Conservation (phyloP, 345 rosid species). For the Bretschneidera sinensis region DNA sequence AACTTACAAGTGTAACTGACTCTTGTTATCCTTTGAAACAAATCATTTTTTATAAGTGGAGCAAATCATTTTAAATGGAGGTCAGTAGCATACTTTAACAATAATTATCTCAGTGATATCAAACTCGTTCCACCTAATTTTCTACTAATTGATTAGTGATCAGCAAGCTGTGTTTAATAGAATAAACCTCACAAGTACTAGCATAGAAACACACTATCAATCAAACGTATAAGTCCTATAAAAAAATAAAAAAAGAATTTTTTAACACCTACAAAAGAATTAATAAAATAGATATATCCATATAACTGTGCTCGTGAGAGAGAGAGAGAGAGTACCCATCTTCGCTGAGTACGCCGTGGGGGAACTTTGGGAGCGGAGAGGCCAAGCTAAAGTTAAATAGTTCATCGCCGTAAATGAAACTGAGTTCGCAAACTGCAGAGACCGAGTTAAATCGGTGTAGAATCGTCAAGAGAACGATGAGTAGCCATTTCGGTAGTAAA, state of each 20-base stretch:
- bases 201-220: not conserved
- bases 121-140: too few species aligned
- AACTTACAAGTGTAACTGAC: too few species aligned
- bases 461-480: conserved; percentile 25
- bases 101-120: too few species aligned
- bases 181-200: not conserved
- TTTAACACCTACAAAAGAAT: not conserved
- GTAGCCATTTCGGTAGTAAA: conserved; percentile 23
- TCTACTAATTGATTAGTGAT: too few species aligned
- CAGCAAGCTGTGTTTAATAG: not conserved
- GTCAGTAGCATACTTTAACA: not conserved
- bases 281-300: too few species aligned
- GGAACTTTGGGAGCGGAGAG: conserved; percentile 54
- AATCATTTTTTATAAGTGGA: too few species aligned
- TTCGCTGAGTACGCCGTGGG: conserved; percentile 94
- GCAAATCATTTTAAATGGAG: not conserved
- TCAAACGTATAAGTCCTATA: not conserved
- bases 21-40: not conserved
- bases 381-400: conserved; percentile 67
- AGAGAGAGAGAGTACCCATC: conserved; percentile 62
- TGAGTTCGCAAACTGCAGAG: conserved; percentile 47
- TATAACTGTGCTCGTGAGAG: not conserved
- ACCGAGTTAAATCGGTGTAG: conserved; percentile 32
- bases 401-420: conserved; percentile 44
- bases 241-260: too few species aligned